These are phyloP conservation scores for Dactylellina cionopaga DNA, from an alignment of 2,329 filamentous ascomycete genomes.

Conservation along the genomic window DNA sequence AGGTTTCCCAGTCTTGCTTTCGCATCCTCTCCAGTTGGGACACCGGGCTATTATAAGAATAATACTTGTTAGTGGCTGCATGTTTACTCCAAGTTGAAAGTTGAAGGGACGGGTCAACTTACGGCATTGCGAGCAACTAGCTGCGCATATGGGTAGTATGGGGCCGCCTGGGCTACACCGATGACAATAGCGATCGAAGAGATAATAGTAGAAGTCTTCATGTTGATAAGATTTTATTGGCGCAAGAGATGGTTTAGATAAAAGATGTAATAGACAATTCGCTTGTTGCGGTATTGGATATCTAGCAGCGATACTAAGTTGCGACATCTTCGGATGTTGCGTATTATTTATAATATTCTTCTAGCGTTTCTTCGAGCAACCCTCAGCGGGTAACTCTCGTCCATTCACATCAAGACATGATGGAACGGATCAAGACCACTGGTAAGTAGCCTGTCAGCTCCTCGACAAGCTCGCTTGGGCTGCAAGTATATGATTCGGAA, in stretches of 20 bases:
- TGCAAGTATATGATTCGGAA: slow-evolving; percentile 32
- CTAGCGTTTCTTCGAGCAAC: not conserved
- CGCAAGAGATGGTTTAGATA: not conserved
- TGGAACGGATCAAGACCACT: slow-evolving; percentile 13
- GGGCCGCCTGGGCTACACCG: slow-evolving; percentile 40
- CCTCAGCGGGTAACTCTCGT: slow-evolving; percentile 9
- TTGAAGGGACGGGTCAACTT: not conserved
- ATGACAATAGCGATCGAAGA: slow-evolving; percentile 34
- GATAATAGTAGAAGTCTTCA: slow-evolving; percentile 40
- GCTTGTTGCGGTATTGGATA: slow-evolving; percentile 21
- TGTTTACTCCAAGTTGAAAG: not conserved
- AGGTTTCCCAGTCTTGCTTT: slow-evolving; percentile 24
- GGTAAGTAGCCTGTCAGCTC: slow-evolving; percentile 15
- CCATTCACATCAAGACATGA: slow-evolving; percentile 20
- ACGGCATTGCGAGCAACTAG: slow-evolving; percentile 15
- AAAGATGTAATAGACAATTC: not conserved
- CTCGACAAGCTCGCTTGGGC: slow-evolving; percentile 12
- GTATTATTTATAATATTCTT: slow-evolving; percentile 12
- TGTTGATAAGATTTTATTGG: slow-evolving; percentile 4
- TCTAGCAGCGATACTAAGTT: slow-evolving; percentile 9
- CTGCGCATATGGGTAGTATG: slow-evolving; percentile 23
- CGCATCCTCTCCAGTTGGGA: slow-evolving; percentile 25
- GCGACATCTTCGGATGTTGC: slow-evolving; percentile 1
- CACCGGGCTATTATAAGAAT: slow-evolving; percentile 15
- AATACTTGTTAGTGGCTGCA: not conserved